These are phyloP conservation scores for Aureobasidium musti DNA, from an alignment of 2,329 filamentous ascomycete genomes.

Conservation along the genomic window DNA sequence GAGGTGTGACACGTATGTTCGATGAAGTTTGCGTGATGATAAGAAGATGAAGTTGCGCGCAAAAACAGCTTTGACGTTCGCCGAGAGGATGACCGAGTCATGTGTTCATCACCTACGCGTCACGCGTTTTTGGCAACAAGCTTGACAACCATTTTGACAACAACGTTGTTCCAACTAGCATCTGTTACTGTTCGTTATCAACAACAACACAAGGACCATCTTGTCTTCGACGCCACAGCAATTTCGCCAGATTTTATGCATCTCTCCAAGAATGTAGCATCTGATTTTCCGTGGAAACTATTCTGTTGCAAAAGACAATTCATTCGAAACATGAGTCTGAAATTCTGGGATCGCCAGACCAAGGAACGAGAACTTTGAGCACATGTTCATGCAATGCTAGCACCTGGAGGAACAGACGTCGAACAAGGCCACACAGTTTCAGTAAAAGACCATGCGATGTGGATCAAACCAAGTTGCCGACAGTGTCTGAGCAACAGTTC, in stretches of 20 bases:
- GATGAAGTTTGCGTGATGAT: background rate
- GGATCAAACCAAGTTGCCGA: background rate
- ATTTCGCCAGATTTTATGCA: background rate
- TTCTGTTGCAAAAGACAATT: background rate
- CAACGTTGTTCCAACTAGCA: background rate
- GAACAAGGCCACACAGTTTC: slow-evolving; percentile 6
- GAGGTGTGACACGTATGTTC: background rate
- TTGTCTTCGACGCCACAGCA: background rate
- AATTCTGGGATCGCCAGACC: background rate
- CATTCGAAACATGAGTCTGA: too few relatives aligned
- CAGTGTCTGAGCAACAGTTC: background rate
- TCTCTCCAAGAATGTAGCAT: background rate
- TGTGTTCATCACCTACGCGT: background rate
- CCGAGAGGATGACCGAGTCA: background rate
- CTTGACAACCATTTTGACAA: background rate
- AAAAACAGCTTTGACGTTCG: slow-evolving; percentile 1
- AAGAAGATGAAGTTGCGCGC: background rate
- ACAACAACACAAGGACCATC: background rate
- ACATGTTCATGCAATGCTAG: slow-evolving; percentile 11
- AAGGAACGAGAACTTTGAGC: background rate
- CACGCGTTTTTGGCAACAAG: background rate
- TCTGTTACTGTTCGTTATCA: background rate
- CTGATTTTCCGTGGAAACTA: too few relatives aligned
- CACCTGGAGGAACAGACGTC: background rate
- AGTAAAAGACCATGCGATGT: background rate